These are phyloP conservation scores for Curvularia hawaiiensis DNA, from an alignment of 2,329 filamentous ascomycete species.

Conservation along the genomic window DNA sequence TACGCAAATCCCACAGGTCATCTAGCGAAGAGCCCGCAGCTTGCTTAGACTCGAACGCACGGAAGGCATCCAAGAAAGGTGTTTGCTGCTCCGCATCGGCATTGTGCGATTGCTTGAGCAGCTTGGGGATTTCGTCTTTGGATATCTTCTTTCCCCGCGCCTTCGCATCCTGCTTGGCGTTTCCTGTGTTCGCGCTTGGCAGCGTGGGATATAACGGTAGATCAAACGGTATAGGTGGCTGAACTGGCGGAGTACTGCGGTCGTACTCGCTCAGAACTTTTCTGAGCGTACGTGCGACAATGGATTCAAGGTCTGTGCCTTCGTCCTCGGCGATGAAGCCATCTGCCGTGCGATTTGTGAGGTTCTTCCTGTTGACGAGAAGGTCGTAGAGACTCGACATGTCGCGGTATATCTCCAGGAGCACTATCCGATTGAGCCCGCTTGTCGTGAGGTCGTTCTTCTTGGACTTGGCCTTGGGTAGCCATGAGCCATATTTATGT, in stretches of 20 bases:
- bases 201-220: conserved; percentile 77
- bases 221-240: conserved; percentile 91
- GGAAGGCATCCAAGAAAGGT: conserved; percentile 72
- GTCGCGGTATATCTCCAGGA: conserved; percentile 83
- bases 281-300: conserved; percentile 69
- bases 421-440: conserved; percentile 82
- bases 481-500: conserved; percentile 75
- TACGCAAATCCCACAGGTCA: conserved; percentile 73
- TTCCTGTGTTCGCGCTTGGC: conserved; percentile 65
- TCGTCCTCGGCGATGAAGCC: conserved; percentile 64
- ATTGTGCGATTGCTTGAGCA: conserved; percentile 84
- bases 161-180: conserved; percentile 76
- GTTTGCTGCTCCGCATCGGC: conserved; percentile 66
- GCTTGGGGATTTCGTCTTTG: conserved; percentile 74
- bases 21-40: conserved; percentile 66
- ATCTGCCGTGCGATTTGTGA: conserved; percentile 81
- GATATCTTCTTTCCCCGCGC: conserved; percentile 74
- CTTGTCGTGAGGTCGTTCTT: conserved; percentile 88
- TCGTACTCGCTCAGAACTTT: conserved; percentile 88
- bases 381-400: conserved; percentile 87
- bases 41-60: conserved; percentile 72
- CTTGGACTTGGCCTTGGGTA: conserved; percentile 87
- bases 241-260: conserved; percentile 82
- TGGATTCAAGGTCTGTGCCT: conserved; percentile 60
- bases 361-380: conserved; percentile 75